Base-by-base conservation (phyloP, 805 yeast species). In the Candida maltosa region DNA sequence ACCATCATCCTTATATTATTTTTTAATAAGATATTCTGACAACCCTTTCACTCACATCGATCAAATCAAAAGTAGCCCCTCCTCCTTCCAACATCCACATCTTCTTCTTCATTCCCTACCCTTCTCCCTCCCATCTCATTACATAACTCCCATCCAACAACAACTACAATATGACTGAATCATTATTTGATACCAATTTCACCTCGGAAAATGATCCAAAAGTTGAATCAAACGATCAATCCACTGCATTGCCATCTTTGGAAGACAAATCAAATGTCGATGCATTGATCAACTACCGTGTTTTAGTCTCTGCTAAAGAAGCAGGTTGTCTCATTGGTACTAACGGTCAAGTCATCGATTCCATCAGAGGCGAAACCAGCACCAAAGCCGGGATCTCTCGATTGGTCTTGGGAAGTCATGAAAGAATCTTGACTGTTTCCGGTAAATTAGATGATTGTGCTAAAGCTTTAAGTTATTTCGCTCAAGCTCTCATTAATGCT, bases 241-340 rank as follows among this genome's bases (percentile, higher is more conserved):
- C 54, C 11, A 47, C 51, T 16, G 32, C 42, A 10, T 51, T 60
- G 38, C 66, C 66, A 2, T 51, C 56, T 18, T 38, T 58, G 23
- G 47, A 49, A 20, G 60, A 52, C 37, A 47, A 45, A 27, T 44
- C 52, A 10, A 48, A 53, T 32, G 49, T 57, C 5, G 45, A 58
- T 3, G 61, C 69, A 5, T 52, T 61, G 30, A 62, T 66, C 37
- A 65, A 58, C 46, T 59, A 52, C 48, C 45, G 88, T 40, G 74
- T 87, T 1, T 69, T 88, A 19, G 83, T 88, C 14, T 79, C 93
- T 2, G 76, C 88, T 37, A 83, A 82, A 52, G 96, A 88, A 58
- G 89, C 95, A 9, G 96, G 96, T 12, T 84, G 87, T 42, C 77
- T 88, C 42, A 88, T 88, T 48, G 96, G 96, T 35, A 83, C 83